A percentile compares a stretch with the other conserved stretches of the same genome.
Conservation (phyloP, 495 filamentous ascomycete species). For the Parachaetomium inaequale region DNA sequence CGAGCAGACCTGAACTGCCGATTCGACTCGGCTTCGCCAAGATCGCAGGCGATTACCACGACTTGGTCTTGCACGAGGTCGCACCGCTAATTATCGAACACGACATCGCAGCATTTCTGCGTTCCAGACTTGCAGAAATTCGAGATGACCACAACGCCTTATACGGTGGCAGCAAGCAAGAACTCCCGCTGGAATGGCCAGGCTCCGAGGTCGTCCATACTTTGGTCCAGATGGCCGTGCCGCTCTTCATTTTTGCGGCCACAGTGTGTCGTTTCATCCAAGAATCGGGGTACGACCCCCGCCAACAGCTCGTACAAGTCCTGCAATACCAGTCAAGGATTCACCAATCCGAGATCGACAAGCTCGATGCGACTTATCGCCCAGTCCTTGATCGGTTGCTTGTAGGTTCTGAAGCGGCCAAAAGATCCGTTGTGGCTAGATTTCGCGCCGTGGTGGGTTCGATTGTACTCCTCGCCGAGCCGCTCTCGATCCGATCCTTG, state of each 20-base stretch:
- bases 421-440: neutral
- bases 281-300: conserved; percentile 23
- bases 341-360: conserved; percentile 28
- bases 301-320: conserved; percentile 28
- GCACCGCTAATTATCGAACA: conserved; percentile 28
- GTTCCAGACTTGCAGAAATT: conserved; percentile 23
- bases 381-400: conserved; percentile 32
- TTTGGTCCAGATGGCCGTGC: conserved; percentile 38
- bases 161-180: neutral
- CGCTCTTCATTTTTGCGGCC: conserved; percentile 46
- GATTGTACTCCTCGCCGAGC: neutral
- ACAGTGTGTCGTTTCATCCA: conserved; percentile 42
- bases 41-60: conserved; percentile 29
- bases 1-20: conserved; percentile 46
- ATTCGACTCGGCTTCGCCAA: conserved; percentile 35
- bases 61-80: conserved; percentile 35
- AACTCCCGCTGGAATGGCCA: conserved; percentile 40
- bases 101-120: conserved; percentile 37
- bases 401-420: neutral
- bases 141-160: conserved; percentile 24
- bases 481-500: neutral
- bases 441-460: neutral
- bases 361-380: conserved; percentile 36
- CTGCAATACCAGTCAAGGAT: conserved; percentile 26
- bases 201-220: conserved; percentile 26